Base-by-base conservation (phyloP, 176 grass and related monocot species). In the Luzula sylvatica region DNA sequence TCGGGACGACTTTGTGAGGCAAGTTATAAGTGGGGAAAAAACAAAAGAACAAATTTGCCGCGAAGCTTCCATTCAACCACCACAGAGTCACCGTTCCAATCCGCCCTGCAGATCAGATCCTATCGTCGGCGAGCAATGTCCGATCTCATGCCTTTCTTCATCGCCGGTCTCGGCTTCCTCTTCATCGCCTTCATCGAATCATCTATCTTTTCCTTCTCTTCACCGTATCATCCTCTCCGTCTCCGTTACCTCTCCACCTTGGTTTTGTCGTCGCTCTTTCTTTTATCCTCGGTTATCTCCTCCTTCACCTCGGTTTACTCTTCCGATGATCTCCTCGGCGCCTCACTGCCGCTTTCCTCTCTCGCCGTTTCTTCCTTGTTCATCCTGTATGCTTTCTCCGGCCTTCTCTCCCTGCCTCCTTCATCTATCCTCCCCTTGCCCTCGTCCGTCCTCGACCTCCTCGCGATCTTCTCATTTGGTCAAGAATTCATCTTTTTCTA, bases 401-500 rank as follows among this genome's bases (percentile, higher is more conserved):
- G 76, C 2, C 71, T 68, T 9, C 64, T 82, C 64, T 47, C 71
- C 25, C 53, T 60, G 1, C 68, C 68, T 1, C 38, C 60, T 3
- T 11, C 39, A 5, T 17, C 53, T 1, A 15, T 21, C 32, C 39
- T 72, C 3, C 71, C 84, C 15, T 21, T 82, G 12, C 84, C 83
- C 2, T 55, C 72, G 2, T 66, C 62, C 3, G 66, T 96, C 39
- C 85, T 86, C 48, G 85, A 96, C 59, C 92, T 90, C 65, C 68
- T 96, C 71, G 78, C 75, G 59, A 52, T 71, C 7, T 77, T 83
- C 16, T 82, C 85, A 11, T 96, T 96, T 64, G 50, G 53, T 14
- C 75, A 82, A 41, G 68, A 96, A 53, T 72, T 96, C 22, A 78
- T 86, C 26, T 76, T 82, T 65, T 96, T 86, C 75, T 74, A 76